These are phyloP conservation scores for Andrographis paniculata DNA, from an alignment of 305 asterid species.

Conservation along the genomic window DNA sequence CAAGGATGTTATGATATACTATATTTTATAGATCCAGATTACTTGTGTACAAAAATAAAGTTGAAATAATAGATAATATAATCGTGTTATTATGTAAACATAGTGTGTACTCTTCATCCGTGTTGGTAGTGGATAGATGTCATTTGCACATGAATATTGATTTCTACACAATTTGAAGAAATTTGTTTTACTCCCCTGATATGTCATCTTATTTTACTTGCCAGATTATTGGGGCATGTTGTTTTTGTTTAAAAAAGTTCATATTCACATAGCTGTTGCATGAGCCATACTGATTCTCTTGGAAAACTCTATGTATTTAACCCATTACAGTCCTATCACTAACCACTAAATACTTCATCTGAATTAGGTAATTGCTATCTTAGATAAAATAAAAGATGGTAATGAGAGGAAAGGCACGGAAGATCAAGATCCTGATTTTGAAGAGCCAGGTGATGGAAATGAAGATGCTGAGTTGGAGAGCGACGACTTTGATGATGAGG, in stretches of 20 bases:
- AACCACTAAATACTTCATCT: conserved; percentile 10
- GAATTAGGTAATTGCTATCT: conserved; percentile 78
- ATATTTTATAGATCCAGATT: too few relatives aligned
- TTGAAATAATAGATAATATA: background rate
- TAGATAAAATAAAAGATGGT: conserved; percentile 79
- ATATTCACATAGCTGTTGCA: too few relatives aligned
- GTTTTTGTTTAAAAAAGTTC: too few relatives aligned
- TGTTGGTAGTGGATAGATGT: too few relatives aligned
- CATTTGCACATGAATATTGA: too few relatives aligned
- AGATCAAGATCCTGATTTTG: conserved; percentile 20
- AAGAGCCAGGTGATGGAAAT: conserved; percentile 33
- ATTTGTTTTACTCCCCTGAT: too few relatives aligned
- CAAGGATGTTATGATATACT: background rate
- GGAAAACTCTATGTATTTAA: too few relatives aligned
- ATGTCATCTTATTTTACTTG: too few relatives aligned
- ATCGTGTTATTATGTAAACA: background rate
- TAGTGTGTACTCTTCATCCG: too few relatives aligned
- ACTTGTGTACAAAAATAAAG: background rate
- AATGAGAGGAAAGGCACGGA: conserved; percentile 27
- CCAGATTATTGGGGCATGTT: too few relatives aligned
- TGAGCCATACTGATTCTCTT: too few relatives aligned
- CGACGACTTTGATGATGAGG: conserved; percentile 69
- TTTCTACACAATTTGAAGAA: too few relatives aligned
- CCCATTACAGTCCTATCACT: background rate
- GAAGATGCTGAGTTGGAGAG: conserved; percentile 50